Base-by-base conservation (phyloP, 306 rosid species). In the Fragaria iinumae region DNA sequence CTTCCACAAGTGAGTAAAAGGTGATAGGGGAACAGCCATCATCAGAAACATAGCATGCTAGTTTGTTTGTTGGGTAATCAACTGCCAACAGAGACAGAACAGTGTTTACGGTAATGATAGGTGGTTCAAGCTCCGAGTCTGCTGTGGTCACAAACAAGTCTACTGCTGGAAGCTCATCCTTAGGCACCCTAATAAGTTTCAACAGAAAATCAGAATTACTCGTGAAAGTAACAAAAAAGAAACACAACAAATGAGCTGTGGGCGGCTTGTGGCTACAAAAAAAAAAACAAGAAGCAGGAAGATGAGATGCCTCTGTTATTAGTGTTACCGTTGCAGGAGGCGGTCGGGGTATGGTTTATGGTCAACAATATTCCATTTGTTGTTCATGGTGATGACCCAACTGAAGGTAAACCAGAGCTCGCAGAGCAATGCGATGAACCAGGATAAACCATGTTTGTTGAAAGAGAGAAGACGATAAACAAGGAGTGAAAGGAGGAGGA, bases 41-140 rank as follows among this genome's bases (percentile, higher is more conserved):
- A 47, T 91, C 96, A 0, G 93, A 89, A 12, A 91, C 90, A 62
- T 91, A 91, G 86, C 93, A 91, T 50, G 93, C 91, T 43, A 91
- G 85, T 78, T 91, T 91, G 38, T 84, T 32, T 49, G 84, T 14
- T n/a, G 93, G 96, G 34, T 91, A 91, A 45, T 91, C 93, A 23
- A 91, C 67, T n/a, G 96, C 90, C 52, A 91, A 67, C 57, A 91
- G 32, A 49, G 96, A 91, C 48, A 91, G 29, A 16, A 91, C 93
- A 0, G 92, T 91, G 82, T 91, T 91, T 72, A 87, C 47, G 14
- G 93, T 87, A 3, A 91, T 63, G 1, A 91, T 83, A 1, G 96
- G 89, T 47, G 93, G 93, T 72, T 91, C 96, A 1, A 86, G 67
- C 56, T 41, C 77, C 2, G 81, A 71, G 3, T 91, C 88, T n/a